Evolutionary conservation across 1,284 basidiomycete species (phyloP).

Genomic region (Blastosporella zonata): DNA sequence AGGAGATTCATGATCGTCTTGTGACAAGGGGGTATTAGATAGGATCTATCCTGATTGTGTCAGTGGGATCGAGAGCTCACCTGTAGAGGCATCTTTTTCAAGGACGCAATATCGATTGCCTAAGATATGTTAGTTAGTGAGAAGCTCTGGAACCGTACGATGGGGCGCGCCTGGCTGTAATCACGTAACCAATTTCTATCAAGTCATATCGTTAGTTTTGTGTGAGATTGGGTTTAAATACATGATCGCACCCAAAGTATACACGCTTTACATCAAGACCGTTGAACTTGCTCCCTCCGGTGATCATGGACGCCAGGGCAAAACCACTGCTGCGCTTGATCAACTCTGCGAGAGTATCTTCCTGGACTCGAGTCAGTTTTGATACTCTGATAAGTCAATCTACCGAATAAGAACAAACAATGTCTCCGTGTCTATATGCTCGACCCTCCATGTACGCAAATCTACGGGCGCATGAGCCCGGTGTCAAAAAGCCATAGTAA

Average conservation of each 20-base stretch:
- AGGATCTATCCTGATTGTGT: not conserved
- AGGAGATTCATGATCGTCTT: slow-evolving; percentile 86
- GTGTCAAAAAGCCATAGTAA: slow-evolving; percentile 4
- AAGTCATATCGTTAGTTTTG: not conserved
- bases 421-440: slow-evolving; percentile 85
- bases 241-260: slow-evolving; percentile 63
- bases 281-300: slow-evolving; percentile 69
- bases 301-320: slow-evolving; percentile 57
- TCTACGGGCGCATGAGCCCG: slow-evolving; percentile 28
- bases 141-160: no score
- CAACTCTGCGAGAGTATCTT: slow-evolving; percentile 64
- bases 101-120: slow-evolving; percentile 81
- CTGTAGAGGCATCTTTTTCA: slow-evolving; percentile 73
- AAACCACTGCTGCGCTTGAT: slow-evolving; percentile 63
- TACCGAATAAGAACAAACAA: slow-evolving; percentile 45
- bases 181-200: slow-evolving; percentile 77
- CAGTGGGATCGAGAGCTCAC: slow-evolving; percentile 33
- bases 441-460: slow-evolving; percentile 75
- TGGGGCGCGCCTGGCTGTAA: slow-evolving; percentile 59
- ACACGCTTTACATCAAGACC: slow-evolving; percentile 73
- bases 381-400: not conserved
- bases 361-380: slow-evolving; percentile 38
- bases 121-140: slow-evolving; percentile 25
- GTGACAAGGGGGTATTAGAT: slow-evolving; percentile 29
- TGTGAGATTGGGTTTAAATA: not conserved